Evolutionary conservation across 371 early-diverging fungal species (phyloP).

Genomic region (Catenaria anguillulae): DNA sequence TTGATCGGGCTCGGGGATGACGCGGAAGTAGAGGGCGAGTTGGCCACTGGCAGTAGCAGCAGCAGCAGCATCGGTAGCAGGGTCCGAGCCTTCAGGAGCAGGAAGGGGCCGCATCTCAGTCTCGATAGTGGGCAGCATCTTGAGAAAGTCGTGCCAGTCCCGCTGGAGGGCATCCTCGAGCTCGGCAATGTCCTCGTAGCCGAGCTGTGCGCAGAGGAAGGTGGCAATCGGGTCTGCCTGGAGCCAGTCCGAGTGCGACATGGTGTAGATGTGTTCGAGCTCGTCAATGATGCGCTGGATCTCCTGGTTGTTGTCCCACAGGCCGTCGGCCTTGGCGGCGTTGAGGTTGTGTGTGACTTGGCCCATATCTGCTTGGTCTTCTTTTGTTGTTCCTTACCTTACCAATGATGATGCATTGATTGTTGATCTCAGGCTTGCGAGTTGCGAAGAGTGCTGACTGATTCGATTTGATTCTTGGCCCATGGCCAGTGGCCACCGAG

Average conservation of each 20-base stretch:
- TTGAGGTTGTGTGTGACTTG: neutral
- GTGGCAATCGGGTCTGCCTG: neutral
- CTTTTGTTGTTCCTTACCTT: too few relatives aligned
- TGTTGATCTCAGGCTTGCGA: too few relatives aligned
- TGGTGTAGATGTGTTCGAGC: neutral
- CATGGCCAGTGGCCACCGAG: too few relatives aligned
- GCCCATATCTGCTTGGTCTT: neutral
- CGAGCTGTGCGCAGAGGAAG: neutral
- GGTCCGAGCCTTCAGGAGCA: neutral
- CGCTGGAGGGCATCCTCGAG: constrained; percentile 1
- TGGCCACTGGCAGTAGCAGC: too few relatives aligned
- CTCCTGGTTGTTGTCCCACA: neutral
- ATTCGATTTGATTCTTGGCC: too few relatives aligned
- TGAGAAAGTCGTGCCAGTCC: neutral
- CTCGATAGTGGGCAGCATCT: neutral
- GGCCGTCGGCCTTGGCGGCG: neutral
- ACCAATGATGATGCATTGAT: too few relatives aligned
- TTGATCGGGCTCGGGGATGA: neutral
- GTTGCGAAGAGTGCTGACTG: too few relatives aligned
- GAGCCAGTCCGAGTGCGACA: neutral
- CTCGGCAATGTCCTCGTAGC: neutral
- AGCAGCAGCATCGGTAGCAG: too few relatives aligned
- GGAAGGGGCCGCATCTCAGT: neutral
- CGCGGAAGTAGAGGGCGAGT: neutral
- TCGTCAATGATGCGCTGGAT: neutral